Evolutionary conservation across 306 rosid species (phyloP).

Genomic region (Glycine tomentella): DNA sequence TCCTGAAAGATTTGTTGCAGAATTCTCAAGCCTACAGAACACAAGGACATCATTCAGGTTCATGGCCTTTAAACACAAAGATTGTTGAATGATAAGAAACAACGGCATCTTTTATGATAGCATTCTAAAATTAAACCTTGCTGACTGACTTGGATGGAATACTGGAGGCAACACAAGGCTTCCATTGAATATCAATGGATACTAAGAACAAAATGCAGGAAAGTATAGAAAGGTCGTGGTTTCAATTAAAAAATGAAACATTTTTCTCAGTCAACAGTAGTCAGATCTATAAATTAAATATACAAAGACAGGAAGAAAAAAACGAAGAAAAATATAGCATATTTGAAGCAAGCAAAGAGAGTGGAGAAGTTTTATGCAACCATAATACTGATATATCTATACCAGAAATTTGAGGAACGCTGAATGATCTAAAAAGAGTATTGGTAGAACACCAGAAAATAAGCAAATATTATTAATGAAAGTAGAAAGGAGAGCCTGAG

Average conservation of each 20-base stretch:
- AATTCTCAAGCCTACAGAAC: constrained; percentile 83
- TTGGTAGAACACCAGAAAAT: background rate
- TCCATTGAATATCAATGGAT: constrained; percentile 28
- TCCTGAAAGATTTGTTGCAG: constrained; percentile 82
- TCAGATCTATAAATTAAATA: background rate
- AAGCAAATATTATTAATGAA: background rate
- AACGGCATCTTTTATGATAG: constrained; percentile 3
- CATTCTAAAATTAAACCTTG: constrained; percentile 21
- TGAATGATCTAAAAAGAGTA: background rate
- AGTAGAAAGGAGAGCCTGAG: background rate
- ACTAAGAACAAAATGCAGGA: constrained; percentile 16
- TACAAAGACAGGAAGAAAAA: constrained; percentile 16
- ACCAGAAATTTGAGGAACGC: background rate
- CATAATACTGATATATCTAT: background rate
- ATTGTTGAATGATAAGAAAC: constrained; percentile 3
- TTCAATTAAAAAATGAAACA: constrained; percentile 13
- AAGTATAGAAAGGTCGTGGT: constrained; percentile 13
- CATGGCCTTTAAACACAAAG: constrained; percentile 12
- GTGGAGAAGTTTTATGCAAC: constrained; percentile 13
- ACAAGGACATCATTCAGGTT: constrained; percentile 39
- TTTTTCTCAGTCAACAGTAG: background rate
- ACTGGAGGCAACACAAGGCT: constrained; percentile 19
- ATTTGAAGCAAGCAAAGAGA: background rate
- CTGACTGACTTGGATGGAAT: background rate
- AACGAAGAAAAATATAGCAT: background rate